Evolutionary conservation across 2,329 filamentous ascomycete species (phyloP).

Genomic region (Pseudocercospora fuligena): DNA sequence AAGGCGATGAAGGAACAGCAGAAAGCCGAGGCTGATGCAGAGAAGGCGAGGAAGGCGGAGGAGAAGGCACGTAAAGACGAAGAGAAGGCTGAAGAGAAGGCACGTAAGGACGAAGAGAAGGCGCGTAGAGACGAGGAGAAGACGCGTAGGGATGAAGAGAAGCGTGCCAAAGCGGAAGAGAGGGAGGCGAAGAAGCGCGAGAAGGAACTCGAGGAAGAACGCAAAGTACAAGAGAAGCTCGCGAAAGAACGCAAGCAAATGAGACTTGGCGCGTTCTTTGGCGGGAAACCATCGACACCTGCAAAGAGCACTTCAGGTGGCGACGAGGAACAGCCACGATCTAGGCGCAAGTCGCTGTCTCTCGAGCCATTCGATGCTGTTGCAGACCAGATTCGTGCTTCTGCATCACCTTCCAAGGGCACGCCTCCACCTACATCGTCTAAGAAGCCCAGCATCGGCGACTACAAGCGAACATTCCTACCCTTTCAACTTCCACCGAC

Average conservation of each 20-base stretch:
- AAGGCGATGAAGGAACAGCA: slow-evolving; percentile 36
- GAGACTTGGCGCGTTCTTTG: slow-evolving; percentile 52
- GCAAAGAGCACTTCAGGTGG: slow-evolving; percentile 32
- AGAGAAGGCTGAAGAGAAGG: slow-evolving; percentile 45
- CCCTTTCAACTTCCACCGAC: slow-evolving; percentile 79
- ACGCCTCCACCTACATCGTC: slow-evolving; percentile 25
- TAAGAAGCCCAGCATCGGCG: slow-evolving; percentile 40
- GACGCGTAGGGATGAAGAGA: slow-evolving; percentile 40
- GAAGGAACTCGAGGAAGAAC: slow-evolving; percentile 40
- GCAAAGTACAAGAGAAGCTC: slow-evolving; percentile 38
- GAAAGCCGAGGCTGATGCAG: slow-evolving; percentile 44
- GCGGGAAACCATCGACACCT: slow-evolving; percentile 42
- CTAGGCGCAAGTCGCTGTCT: slow-evolving; percentile 44
- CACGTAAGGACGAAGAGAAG: slow-evolving; percentile 44
- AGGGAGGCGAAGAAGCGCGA: slow-evolving; percentile 51
- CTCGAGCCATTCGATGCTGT: slow-evolving; percentile 39
- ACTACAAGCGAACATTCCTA: slow-evolving; percentile 69
- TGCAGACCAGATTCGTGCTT: slow-evolving; percentile 31
- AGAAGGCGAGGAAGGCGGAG: slow-evolving; percentile 47
- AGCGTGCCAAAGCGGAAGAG: slow-evolving; percentile 44
- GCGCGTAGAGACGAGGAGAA: slow-evolving; percentile 43
- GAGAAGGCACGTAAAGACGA: slow-evolving; percentile 48
- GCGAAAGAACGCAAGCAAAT: slow-evolving; percentile 41
- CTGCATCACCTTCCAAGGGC: slow-evolving; percentile 35
- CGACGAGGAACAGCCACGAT: slow-evolving; percentile 28